Evolutionary conservation across 495 filamentous ascomycete genomes (phyloP), one percentile per base, ranked within the genome.

Genomic region (Penicillium longicatenatum): DNA sequence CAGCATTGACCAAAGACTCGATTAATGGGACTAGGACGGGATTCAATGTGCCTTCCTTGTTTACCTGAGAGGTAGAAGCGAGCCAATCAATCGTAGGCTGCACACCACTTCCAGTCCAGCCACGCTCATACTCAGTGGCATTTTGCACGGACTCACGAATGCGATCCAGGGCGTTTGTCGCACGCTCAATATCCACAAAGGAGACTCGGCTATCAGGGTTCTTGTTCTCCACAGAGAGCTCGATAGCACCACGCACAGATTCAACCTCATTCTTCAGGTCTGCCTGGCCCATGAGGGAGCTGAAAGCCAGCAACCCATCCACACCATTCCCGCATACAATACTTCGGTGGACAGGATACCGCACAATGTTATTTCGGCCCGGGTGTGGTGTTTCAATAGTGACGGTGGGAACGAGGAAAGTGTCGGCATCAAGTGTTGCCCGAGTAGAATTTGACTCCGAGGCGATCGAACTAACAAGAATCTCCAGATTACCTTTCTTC

Each of bases 261-360:
- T 71, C 55, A 17, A 69, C 65, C 29, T 78, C 73, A 14, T 63
- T 65, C 26, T 70, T 70, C 8, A 76, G 59, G 31, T 69, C 65
- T 21, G 71, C 62, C 41, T 70, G 65, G 56, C 75, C 57, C 46
- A 77, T 63, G 54, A 79, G 69, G 4, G 71, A 68, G 50, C 82
- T 78, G 54, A 84, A 82, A 12, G 78, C 73, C 10, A 83, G 68
- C 1, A 84, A 60, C 8, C 79, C 81, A 19, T 82, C 74, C 19
- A 85, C 64, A 0, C 91, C 93, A 42, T 87, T 80, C 3, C 84
- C 86, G 31, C 95, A 85, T 14, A 97, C 59, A 22, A 98, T 70
- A 10, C 87, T 84, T 69, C 87, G 89, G 63, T 98, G 94, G 16
- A 97, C 91, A 0, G 94, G 93, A 53, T 92, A 91, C 10, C 85